phyloP scores from a whole-genome alignment of 768 basidiomycete species.

The Lentinula lateritia region DNA sequence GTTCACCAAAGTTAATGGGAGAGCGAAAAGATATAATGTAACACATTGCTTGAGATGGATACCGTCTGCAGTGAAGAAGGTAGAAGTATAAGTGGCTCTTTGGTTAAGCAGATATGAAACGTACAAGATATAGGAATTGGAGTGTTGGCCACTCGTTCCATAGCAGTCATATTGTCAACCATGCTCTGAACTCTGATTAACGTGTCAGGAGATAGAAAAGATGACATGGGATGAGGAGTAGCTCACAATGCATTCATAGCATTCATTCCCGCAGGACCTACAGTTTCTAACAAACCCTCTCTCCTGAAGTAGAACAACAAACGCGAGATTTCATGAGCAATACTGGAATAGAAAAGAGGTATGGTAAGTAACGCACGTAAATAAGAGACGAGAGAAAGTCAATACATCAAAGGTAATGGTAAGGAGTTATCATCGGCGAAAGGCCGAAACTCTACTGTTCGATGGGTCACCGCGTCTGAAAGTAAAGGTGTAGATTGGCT shows the following conservation, averaged over 20 bases:
- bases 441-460: slow-evolving; percentile 55
- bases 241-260: slow-evolving; percentile 64
- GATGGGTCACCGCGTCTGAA: slow-evolving; percentile 32
- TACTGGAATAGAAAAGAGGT: slow-evolving; percentile 32
- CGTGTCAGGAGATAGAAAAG: not conserved
- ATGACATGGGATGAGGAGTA: not conserved
- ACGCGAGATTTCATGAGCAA: slow-evolving; percentile 75
- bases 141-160: slow-evolving; percentile 91
- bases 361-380: not conserved
- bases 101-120: slow-evolving; percentile 16
- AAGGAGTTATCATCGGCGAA: slow-evolving; percentile 56
- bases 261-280: slow-evolving; percentile 88
- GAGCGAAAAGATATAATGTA: slow-evolving; percentile 85
- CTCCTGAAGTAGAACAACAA: slow-evolving; percentile 69
- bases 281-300: slow-evolving; percentile 79
- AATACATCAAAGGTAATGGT: slow-evolving; percentile 76
- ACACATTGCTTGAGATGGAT: slow-evolving; percentile 95
- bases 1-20: slow-evolving; percentile 82
- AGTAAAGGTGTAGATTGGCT: slow-evolving; percentile 60
- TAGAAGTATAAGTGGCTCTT: slow-evolving; percentile 9
- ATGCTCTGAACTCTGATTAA: slow-evolving; percentile 61
- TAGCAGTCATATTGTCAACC: slow-evolving; percentile 78
- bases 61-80: slow-evolving; percentile 44
- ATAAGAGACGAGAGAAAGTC: not conserved
- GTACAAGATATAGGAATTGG: slow-evolving; percentile 74